A percentile compares a stretch with the other conserved stretches of the same genome.
Conservation (phyloP, 345 rosid species). For the Psidium guajava region DNA sequence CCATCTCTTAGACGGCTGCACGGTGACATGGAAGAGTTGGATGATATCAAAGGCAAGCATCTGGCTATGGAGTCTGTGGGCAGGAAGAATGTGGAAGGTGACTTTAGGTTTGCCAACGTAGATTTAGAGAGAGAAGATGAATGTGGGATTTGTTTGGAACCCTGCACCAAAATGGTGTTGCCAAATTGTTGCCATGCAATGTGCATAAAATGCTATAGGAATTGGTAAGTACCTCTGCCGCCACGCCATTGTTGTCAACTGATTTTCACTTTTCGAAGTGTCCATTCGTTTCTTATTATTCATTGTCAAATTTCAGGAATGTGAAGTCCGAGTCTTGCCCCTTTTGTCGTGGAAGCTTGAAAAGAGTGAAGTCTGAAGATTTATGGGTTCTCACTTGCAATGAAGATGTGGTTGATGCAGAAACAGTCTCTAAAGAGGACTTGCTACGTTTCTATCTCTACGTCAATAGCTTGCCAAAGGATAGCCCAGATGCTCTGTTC, state of each 20-base stretch:
- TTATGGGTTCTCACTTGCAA: conserved; percentile 88
- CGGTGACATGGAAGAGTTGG: conserved; percentile 28
- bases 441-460: conserved; percentile 68
- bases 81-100: conserved; percentile 38
- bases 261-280: background rate
- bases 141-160: conserved; percentile 96
- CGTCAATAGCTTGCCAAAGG: conserved; percentile 69
- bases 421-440: conserved; percentile 61
- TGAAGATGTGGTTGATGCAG: conserved; percentile 71
- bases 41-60: conserved; percentile 14
- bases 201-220: conserved; percentile 95
- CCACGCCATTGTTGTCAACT: background rate
- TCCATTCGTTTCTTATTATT: background rate
- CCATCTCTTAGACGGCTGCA: conserved; percentile 82
- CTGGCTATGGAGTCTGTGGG: conserved; percentile 14
- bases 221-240: conserved; percentile 40
- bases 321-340: conserved; percentile 91
- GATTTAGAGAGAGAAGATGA: conserved; percentile 88
- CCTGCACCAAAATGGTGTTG: conserved; percentile 84
- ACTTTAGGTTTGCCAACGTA: conserved; percentile 23
- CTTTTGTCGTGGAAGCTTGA: conserved; percentile 86
- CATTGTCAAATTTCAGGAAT: conserved; percentile 44
- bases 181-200: conserved; percentile 93
- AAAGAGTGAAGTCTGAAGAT: conserved; percentile 92
- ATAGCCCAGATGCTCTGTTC: conserved; percentile 73